Percentiles rank a stretch among this genome's conserved stretches.
phyloP scores from a whole-genome alignment of 2,329 filamentous ascomycete species.

The Calonectria honghensis region DNA sequence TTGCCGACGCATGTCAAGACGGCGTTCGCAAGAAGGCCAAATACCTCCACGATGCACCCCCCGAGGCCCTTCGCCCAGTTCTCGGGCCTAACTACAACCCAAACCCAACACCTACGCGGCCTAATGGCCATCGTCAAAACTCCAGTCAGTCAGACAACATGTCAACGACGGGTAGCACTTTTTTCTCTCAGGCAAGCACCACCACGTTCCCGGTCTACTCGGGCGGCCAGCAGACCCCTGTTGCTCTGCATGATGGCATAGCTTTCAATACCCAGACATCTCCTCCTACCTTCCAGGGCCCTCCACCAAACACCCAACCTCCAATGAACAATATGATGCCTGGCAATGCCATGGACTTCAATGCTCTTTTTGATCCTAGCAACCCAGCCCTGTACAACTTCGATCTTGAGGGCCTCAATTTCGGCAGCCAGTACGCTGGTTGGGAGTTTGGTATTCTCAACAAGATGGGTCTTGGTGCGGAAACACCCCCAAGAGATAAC shows the following conservation, averaged over 20 bases:
- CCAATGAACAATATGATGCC: slow-evolving; percentile 70
- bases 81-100: slow-evolving; percentile 82
- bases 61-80: slow-evolving; percentile 91
- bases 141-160: slow-evolving; percentile 69
- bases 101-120: slow-evolving; percentile 67
- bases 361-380: slow-evolving; percentile 88
- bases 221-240: slow-evolving; percentile 64
- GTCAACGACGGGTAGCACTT: slow-evolving; percentile 65
- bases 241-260: slow-evolving; percentile 69
- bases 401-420: slow-evolving; percentile 90
- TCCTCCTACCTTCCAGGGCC: slow-evolving; percentile 81
- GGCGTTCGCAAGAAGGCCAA: slow-evolving; percentile 99
- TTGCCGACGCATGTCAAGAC: slow-evolving; percentile 94
- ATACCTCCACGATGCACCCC: slow-evolving; percentile 96
- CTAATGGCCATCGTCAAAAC: slow-evolving; percentile 68
- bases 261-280: slow-evolving; percentile 81
- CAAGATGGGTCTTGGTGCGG: slow-evolving; percentile 88
- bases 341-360: slow-evolving; percentile 71
- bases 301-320: slow-evolving; percentile 68
- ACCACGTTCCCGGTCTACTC: slow-evolving; percentile 72
- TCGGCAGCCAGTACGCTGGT: slow-evolving; percentile 96
- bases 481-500: slow-evolving; percentile 83
- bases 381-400: slow-evolving; percentile 97
- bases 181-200: slow-evolving; percentile 69
- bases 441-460: slow-evolving; percentile 97